Base-by-base conservation (phyloP, 768 basidiomycete genomes). In the Tulasnella sp. region DNA sequence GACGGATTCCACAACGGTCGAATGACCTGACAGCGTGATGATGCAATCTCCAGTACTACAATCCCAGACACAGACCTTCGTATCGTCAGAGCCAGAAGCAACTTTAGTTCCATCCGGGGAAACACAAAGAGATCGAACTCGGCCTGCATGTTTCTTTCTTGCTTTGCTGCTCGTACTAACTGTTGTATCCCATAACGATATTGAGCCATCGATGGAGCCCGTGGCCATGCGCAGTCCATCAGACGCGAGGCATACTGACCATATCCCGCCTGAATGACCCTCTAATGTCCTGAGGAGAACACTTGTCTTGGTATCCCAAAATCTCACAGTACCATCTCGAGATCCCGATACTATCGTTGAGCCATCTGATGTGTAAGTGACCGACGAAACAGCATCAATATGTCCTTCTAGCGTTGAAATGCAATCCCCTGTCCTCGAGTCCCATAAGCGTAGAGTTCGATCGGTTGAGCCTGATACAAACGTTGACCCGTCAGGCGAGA, bases 321-420 rank as follows among this genome's bases (percentile, higher is more conserved):
- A 5, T 20, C 39, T 10, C n/a, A 40, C 19, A 5, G 39, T 40
- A 6, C n/a, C 6, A n/a, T 40, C 39, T 5, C n/a, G 5, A n/a
- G 39, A 40, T 7, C 43, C 22, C 8, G 43, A 45, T n/a, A 45
- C 27, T 12, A 45, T 29, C 16, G 12, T n/a, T 29, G 9, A 6
- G 9, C 43, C 20, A 45, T 45, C 43, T 5, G 6, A 16, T n/a
- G 43, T 25, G 6, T 25, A 44, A 56, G 27, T 52, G 48, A 13
- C 39, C 48, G 1, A 51, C 44, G 5, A 15, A 13, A 0, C 46
- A 45, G 2, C 42, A 37, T 1, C 27, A 16, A 1, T 40, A 42
- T 27, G 56, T 56, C 25, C 44, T 25, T 40, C 39, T 25, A 40
- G 19, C n/a, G n/a, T 25, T 10, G 19, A 20, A 40, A 40, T n/a